Conservation (phyloP, 768 basidiomycete species). For the Inosperma sp. region DNA sequence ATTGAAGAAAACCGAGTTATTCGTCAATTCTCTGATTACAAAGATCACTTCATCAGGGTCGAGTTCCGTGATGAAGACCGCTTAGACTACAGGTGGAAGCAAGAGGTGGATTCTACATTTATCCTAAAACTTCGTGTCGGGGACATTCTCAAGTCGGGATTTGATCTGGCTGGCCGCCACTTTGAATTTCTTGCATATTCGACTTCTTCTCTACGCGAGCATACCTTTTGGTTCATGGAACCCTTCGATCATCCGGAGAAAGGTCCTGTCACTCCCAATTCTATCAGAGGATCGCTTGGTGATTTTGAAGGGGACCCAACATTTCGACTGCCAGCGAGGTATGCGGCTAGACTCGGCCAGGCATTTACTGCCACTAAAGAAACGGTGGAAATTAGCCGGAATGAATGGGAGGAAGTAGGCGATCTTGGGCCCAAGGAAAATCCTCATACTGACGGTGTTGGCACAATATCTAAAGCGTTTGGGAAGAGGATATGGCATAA, state of each 20-base stretch:
- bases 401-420: constrained; percentile 59
- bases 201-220: constrained; percentile 70
- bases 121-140: constrained; percentile 61
- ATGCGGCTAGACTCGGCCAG: constrained; percentile 78
- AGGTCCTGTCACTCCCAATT: constrained; percentile 47
- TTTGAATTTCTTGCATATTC: constrained; percentile 87
- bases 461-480: constrained; percentile 64
- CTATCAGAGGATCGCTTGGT: constrained; percentile 61
- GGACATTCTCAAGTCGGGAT: constrained; percentile 54
- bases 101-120: constrained; percentile 52
- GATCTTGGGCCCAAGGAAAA: constrained; percentile 44
- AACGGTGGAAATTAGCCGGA: constrained; percentile 49
- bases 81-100: constrained; percentile 67
- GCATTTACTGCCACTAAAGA: constrained; percentile 81
- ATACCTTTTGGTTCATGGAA: constrained; percentile 78
- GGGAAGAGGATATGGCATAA: constrained; percentile 55
- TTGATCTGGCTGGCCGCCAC: constrained; percentile 61
- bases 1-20: constrained; percentile 80
- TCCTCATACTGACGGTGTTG: constrained; percentile 68
- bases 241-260: constrained; percentile 45
- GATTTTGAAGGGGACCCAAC: constrained; percentile 53
- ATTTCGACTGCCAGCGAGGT: constrained; percentile 64
- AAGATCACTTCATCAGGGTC: constrained; percentile 74
- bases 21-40: constrained; percentile 53
- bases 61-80: constrained; percentile 83